Evolutionary conservation across 129 eudicot genomes (phyloP).

Genomic region (Artemisia argyi): DNA sequence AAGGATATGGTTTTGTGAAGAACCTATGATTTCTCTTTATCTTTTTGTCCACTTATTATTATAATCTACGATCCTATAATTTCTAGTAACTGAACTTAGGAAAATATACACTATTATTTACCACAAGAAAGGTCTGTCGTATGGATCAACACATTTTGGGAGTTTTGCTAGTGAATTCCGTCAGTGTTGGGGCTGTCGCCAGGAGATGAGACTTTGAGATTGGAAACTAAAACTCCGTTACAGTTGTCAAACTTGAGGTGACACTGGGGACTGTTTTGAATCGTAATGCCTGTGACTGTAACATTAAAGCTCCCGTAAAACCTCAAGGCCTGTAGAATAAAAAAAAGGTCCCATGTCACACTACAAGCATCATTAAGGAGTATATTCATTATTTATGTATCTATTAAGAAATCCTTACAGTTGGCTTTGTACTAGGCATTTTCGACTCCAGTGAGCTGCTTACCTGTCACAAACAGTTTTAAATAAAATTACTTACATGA

Average conservation of each 20-base stretch:
- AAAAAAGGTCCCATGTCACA: conserved; percentile 21
- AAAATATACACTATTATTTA: conserved; percentile 29
- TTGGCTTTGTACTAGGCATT: conserved; percentile 83
- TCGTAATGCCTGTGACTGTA: conserved; percentile 89
- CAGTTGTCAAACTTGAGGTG: conserved; percentile 93
- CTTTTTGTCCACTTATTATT: background rate
- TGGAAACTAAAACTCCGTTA: conserved; percentile 63
- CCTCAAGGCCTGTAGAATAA: conserved; percentile 62
- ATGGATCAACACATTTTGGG: conserved; percentile 74
- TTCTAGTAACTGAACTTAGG: background rate
- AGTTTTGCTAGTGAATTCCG: conserved; percentile 90
- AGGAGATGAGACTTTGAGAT: conserved; percentile 65
- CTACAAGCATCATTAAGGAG: conserved; percentile 14
- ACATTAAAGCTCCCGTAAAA: conserved; percentile 93
- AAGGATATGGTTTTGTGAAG: conserved; percentile 21
- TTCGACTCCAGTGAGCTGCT: conserved; percentile 53
- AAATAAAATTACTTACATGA: background rate
- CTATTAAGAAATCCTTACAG: conserved; percentile 57
- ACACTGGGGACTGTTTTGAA: conserved; percentile 82
- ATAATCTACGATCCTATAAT: too few species aligned
- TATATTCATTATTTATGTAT: background rate
- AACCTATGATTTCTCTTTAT: conserved; percentile 18
- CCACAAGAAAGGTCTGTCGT: conserved; percentile 74
- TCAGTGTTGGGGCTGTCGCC: conserved; percentile 97
- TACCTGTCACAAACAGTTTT: conserved; percentile 44